Evolutionary conservation across 2,329 filamentous ascomycete genomes (phyloP), one percentile per base, ranked within the genome.

Genomic region (Ilyonectria destructans): DNA sequence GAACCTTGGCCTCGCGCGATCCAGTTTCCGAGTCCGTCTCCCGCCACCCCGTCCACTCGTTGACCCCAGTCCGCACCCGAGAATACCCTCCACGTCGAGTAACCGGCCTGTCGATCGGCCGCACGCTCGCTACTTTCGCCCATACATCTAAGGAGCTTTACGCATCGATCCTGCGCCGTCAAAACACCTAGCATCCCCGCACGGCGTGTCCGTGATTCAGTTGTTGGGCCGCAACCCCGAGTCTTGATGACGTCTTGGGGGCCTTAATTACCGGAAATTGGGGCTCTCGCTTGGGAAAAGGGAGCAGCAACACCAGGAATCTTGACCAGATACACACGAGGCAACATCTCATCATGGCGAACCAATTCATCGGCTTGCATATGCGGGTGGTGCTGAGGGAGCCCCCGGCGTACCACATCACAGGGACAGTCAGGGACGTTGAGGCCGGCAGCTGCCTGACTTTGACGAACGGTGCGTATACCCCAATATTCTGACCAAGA

Each of bases 321-420:
- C 48, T 55, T 45, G 12, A 54, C 58, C 58, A 21, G 31, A 26
- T 19, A 21, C 58, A 26, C 23, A 48, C 31, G 26, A 59, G 21
- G 46, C 37, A 46, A 55, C 37, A 54, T 26, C 35, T 51, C 62
- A 78, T 48, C 48, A 83, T 83, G 81, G 90, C 91, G 56, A 85
- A 86, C 67, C 86, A 90, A 77, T 94, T 96, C 79, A 90, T 94
- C 76, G 93, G 93, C 69, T 88, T 93, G 80, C 90, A 91, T 68
- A 93, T 96, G 82, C 84, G 90, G 68, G 91, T 96, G 76, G 92
- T 91, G 40, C 86, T 96, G 71, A 88, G 87, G 75, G 85, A 89
- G 66, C 91, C 92, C 59, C 86, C 88, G 2, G 88, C 89, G 68
- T 88, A 88, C 48, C 85, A 89, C 74, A 83, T 96, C 57, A 89